Conservation (phyloP, 257 asterid species). For the Gardenia jasminoides region DNA sequence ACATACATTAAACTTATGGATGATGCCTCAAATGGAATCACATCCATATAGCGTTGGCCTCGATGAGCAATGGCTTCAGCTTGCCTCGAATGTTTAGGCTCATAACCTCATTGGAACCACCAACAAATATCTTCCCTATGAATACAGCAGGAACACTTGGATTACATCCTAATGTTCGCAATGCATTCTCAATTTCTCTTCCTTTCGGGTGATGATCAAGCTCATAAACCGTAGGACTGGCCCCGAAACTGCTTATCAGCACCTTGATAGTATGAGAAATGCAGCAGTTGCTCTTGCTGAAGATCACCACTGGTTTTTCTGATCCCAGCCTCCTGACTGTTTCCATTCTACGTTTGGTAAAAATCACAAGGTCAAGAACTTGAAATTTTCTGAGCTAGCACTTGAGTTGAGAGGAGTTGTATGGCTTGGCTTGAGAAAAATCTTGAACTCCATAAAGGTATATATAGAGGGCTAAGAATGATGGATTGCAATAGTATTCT, state of each 20-base stretch:
- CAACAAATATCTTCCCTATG: slow-evolving; percentile 47
- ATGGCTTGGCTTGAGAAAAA: not conserved
- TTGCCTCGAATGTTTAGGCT: slow-evolving; percentile 44
- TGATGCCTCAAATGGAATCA: slow-evolving; percentile 2
- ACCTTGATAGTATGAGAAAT: slow-evolving; percentile 44
- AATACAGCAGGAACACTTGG: slow-evolving; percentile 66
- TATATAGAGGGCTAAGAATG: not conserved
- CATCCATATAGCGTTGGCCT: slow-evolving; percentile 13
- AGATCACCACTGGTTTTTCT: slow-evolving; percentile 36
- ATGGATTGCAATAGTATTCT: not conserved
- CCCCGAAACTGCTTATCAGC: slow-evolving; percentile 51
- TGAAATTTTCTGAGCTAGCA: not conserved
- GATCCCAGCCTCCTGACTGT: slow-evolving; percentile 9
- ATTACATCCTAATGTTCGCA: slow-evolving; percentile 47
- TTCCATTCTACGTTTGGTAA: slow-evolving; percentile 34
- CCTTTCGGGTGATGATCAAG: slow-evolving; percentile 46
- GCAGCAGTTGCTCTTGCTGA: slow-evolving; percentile 60
- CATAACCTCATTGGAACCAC: slow-evolving; percentile 65
- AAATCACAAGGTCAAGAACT: slow-evolving; percentile 6
- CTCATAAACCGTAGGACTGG: slow-evolving; percentile 44
- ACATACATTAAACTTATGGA: no score
- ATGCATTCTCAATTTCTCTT: slow-evolving; percentile 45
- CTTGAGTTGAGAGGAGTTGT: not conserved
- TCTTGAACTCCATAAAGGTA: not conserved
- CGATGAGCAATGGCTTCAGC: slow-evolving; percentile 29